Conservation (phyloP, 2,329 filamentous ascomycete species). For the Truncatella angustata region DNA sequence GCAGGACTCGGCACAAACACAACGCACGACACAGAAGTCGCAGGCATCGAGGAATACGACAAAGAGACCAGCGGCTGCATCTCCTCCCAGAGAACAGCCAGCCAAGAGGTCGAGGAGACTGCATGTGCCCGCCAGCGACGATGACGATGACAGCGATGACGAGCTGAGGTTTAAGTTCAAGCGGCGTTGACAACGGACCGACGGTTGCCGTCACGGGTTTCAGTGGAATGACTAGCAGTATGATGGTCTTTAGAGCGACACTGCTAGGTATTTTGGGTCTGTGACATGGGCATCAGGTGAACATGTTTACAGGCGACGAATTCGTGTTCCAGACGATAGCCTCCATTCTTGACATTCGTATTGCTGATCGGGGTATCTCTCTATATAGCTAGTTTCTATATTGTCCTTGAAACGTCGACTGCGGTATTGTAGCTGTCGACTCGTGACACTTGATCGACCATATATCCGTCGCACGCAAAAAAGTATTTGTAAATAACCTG, state of each 20-base stretch:
- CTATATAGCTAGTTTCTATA: neutral
- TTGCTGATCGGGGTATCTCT: slow-evolving; percentile 4
- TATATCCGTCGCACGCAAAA: too few relatives aligned
- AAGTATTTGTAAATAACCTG: too few relatives aligned
- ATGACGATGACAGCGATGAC: slow-evolving; percentile 54
- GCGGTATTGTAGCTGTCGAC: too few relatives aligned
- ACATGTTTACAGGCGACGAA: too few relatives aligned
- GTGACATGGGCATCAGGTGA: too few relatives aligned
- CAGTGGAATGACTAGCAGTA: too few relatives aligned
- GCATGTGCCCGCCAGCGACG: slow-evolving; percentile 25
- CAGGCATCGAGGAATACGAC: slow-evolving; percentile 19
- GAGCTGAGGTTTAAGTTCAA: slow-evolving; percentile 54
- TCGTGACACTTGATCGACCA: too few relatives aligned
- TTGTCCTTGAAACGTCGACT: neutral
- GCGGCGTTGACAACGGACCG: neutral
- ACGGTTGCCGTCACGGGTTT: too few relatives aligned
- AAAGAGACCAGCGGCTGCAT: slow-evolving; percentile 32
- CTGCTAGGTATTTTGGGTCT: too few relatives aligned
- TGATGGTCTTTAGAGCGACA: too few relatives aligned
- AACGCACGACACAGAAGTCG: slow-evolving; percentile 24
- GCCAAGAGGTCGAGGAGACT: slow-evolving; percentile 32
- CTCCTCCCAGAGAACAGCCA: slow-evolving; percentile 32
- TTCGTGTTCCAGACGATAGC: too few relatives aligned
- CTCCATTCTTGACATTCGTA: too few relatives aligned
- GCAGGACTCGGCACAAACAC: slow-evolving; percentile 16